phyloP scores from a whole-genome alignment of 2,329 filamentous ascomycete genomes.

The Rutstroemia sp. region DNA sequence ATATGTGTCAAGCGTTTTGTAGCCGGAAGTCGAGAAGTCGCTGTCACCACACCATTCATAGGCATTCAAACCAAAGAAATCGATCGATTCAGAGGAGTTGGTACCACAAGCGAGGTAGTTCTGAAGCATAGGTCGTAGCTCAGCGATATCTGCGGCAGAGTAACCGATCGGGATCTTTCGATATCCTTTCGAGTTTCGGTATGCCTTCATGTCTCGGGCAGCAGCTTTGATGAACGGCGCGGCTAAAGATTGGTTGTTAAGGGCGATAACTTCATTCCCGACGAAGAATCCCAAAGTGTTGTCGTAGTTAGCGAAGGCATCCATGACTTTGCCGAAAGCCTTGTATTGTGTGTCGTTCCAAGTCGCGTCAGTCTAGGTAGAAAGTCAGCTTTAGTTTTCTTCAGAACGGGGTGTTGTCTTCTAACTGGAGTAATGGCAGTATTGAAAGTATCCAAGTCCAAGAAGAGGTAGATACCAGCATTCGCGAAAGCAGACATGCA shows the following conservation, averaged over 20 bases:
- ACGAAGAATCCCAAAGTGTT: conserved; percentile 81
- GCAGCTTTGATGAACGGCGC: conserved; percentile 82
- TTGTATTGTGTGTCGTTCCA: conserved; percentile 70
- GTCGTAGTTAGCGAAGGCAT: conserved; percentile 46
- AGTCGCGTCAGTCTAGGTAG: conserved; percentile 44
- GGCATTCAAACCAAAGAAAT: conserved; percentile 81
- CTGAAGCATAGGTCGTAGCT: conserved; percentile 53
- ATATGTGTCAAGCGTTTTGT: conserved; percentile 58
- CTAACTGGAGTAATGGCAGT: conserved; percentile 59
- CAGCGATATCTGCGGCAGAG: conserved; percentile 76
- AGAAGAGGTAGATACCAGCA: conserved; percentile 74
- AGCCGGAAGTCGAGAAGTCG: conserved; percentile 57
- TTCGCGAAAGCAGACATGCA: conserved; percentile 78
- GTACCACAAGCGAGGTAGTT: conserved; percentile 72
- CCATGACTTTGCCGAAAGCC: conserved; percentile 30
- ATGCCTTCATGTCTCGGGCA: conserved; percentile 73
- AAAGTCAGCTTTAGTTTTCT: conserved; percentile 7
- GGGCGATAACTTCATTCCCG: conserved; percentile 79
- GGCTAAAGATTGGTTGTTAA: conserved; percentile 48
- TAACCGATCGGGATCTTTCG: conserved; percentile 80
- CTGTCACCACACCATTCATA: conserved; percentile 67
- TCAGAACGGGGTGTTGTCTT: no score
- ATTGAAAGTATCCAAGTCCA: conserved; percentile 72
- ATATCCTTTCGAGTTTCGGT: conserved; percentile 68
- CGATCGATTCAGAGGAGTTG: conserved; percentile 61